phyloP scores from a whole-genome alignment of 129 eudicot genomes.

The Dittrichia graveolens region DNA sequence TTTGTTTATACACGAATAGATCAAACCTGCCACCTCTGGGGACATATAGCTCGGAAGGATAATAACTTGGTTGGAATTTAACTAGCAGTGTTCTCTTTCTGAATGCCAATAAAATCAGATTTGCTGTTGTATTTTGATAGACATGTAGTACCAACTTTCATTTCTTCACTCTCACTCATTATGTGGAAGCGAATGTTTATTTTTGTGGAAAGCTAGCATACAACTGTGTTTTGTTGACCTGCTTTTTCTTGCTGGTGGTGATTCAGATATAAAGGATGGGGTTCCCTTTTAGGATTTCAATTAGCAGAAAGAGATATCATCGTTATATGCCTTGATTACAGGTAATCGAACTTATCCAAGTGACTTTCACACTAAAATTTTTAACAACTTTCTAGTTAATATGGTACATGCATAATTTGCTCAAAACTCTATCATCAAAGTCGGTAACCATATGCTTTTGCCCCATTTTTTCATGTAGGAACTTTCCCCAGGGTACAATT shows the following conservation, averaged over 20 bases:
- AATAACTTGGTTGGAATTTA: too few species aligned
- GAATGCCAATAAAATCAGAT: conserved; percentile 1
- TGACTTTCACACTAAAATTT: neutral
- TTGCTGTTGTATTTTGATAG: too few species aligned
- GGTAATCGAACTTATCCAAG: conserved; percentile 46
- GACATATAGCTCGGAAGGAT: too few species aligned
- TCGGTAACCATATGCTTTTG: neutral
- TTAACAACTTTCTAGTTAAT: conserved; percentile 7
- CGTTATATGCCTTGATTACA: conserved; percentile 89
- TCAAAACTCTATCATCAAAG: too few species aligned
- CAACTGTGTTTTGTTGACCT: conserved; percentile 17
- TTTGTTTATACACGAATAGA: too few species aligned
- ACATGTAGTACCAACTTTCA: too few species aligned
- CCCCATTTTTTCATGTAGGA: conserved; percentile 49
- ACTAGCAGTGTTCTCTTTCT: too few species aligned
- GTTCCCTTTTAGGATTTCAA: conserved; percentile 86
- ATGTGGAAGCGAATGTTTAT: neutral
- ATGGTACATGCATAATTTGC: too few species aligned
- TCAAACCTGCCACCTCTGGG: too few species aligned
- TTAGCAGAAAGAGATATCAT: conserved; percentile 90
- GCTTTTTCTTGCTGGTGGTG: conserved; percentile 2
- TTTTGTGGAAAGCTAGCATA: neutral
- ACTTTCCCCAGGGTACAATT: conserved; percentile 96
- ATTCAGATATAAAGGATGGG: conserved; percentile 97
- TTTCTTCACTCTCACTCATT: neutral